Evolutionary conservation across 352 stramenopile genomes (phyloP).

Genomic region (Globisporangium cederbergense): DNA sequence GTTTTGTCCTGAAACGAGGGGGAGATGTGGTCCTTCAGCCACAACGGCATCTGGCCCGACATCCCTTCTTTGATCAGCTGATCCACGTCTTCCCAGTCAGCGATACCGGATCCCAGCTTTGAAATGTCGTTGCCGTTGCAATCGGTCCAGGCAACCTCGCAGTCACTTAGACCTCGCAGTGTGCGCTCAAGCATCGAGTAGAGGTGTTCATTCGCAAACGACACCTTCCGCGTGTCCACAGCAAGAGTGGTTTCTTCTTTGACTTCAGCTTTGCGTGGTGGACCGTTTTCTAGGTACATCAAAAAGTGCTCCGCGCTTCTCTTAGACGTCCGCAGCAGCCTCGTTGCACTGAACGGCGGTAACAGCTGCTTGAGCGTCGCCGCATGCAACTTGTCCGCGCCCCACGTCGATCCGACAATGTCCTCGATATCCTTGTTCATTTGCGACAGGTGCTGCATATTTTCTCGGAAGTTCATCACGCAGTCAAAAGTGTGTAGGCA

Average conservation of each 20-base stretch:
- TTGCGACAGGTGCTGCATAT: slow-evolving; percentile 34
- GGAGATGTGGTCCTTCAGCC: slow-evolving; percentile 52
- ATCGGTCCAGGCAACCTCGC: slow-evolving; percentile 84
- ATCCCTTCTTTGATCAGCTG: slow-evolving; percentile 40
- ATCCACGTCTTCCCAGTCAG: slow-evolving; percentile 29
- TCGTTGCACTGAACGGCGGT: slow-evolving; percentile 82
- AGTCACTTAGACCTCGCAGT: slow-evolving; percentile 73
- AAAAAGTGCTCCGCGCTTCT: slow-evolving; percentile 77
- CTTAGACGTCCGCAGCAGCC: slow-evolving; percentile 62
- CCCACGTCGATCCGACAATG: slow-evolving; percentile 59
- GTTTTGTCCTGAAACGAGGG: slow-evolving; percentile 41
- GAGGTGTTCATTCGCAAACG: slow-evolving; percentile 71
- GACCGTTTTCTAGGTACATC: slow-evolving; percentile 73
- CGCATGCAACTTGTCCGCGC: slow-evolving; percentile 35
- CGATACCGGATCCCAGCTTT: slow-evolving; percentile 8
- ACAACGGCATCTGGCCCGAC: slow-evolving; percentile 65
- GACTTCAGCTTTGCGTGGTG: slow-evolving; percentile 6
- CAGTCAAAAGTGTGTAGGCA: slow-evolving; percentile 81
- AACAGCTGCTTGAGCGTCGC: slow-evolving; percentile 52
- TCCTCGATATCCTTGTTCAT: slow-evolving; percentile 29
- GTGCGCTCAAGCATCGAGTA: slow-evolving; percentile 87
- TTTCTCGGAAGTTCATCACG: slow-evolving; percentile 57
- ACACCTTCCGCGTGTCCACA: slow-evolving; percentile 23
- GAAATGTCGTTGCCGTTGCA: slow-evolving; percentile 44
- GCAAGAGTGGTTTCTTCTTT: not conserved